phyloP scores from a whole-genome alignment of 2,329 filamentous ascomycete genomes.

The Boeremia lycopersici region DNA sequence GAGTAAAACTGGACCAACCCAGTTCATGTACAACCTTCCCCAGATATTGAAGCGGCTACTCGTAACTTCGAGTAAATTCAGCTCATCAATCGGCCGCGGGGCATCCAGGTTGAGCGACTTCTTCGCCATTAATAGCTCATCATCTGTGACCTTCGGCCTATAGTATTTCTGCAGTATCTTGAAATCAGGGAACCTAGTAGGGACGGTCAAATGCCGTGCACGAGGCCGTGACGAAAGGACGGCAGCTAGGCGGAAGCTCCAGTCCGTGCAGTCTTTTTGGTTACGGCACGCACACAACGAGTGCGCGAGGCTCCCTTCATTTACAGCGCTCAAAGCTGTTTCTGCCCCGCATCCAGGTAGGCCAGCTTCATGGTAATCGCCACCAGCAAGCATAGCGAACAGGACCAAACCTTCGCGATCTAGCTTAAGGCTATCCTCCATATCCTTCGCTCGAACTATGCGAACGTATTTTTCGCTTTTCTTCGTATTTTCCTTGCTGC shows the following conservation, averaged over 20 bases:
- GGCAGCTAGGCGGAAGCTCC: conserved; percentile 33
- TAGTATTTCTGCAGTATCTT: conserved; percentile 47
- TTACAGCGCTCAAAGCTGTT: conserved; percentile 35
- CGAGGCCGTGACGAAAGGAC: conserved; percentile 11
- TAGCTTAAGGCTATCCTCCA: conserved; percentile 37
- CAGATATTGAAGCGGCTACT: conserved; percentile 47
- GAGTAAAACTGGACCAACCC: conserved; percentile 48
- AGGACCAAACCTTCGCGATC: conserved; percentile 47
- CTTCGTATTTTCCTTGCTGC: conserved; percentile 38
- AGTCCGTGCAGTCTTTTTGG: conserved; percentile 28
- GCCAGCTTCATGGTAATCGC: conserved; percentile 50
- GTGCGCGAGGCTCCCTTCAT: conserved; percentile 35
- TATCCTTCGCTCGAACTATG: conserved; percentile 39
- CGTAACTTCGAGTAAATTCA: conserved; percentile 43
- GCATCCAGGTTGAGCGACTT: conserved; percentile 38
- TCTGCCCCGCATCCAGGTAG: conserved; percentile 45
- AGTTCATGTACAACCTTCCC: conserved; percentile 47
- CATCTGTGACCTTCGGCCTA: conserved; percentile 42
- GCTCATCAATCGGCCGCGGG: conserved; percentile 40
- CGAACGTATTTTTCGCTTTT: conserved; percentile 39
- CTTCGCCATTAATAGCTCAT: conserved; percentile 37
- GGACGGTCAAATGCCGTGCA: conserved; percentile 16
- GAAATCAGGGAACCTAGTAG: conserved; percentile 27
- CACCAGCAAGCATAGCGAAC: conserved; percentile 51
- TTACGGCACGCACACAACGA: conserved; percentile 32